phyloP scores from a whole-genome alignment of 2,329 filamentous ascomycete genomes.

The Niveomyces coronatus region DNA sequence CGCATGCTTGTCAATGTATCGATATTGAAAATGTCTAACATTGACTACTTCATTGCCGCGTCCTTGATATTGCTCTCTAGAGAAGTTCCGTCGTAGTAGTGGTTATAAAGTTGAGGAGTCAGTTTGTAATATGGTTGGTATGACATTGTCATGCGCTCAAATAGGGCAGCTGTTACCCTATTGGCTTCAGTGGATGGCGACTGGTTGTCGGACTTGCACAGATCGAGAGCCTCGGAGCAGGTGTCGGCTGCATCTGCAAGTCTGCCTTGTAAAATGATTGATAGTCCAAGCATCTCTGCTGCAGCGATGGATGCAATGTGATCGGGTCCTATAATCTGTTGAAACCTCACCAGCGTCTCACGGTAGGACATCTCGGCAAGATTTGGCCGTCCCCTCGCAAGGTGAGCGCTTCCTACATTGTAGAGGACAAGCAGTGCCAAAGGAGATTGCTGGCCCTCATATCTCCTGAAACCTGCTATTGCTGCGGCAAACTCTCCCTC shows the following conservation, averaged over 20 bases:
- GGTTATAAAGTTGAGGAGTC: neutral
- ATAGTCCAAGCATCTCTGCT: neutral
- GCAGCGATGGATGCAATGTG: neutral
- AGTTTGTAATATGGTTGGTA: neutral
- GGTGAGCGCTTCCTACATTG: neutral
- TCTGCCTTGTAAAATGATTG: neutral
- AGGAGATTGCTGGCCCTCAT: too few relatives aligned
- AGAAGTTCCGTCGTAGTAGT: too few relatives aligned
- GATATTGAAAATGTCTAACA: too few relatives aligned
- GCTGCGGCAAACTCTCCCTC: neutral
- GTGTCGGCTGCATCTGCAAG: neutral
- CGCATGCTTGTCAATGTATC: too few relatives aligned
- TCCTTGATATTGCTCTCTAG: too few relatives aligned
- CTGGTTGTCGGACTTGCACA: slow-evolving; percentile 20
- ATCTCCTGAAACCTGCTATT: neutral
- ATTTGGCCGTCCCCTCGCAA: neutral
- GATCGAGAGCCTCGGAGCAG: neutral
- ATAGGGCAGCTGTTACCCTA: neutral
- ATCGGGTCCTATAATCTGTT: neutral
- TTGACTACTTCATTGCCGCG: too few relatives aligned
- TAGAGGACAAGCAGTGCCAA: neutral
- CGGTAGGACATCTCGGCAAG: neutral
- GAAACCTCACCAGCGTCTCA: neutral
- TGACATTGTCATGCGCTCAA: neutral
- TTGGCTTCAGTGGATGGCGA: neutral